These are phyloP conservation scores for Aquilaria yunnanensis DNA, from an alignment of 345 rosid species.

Conservation along the genomic window DNA sequence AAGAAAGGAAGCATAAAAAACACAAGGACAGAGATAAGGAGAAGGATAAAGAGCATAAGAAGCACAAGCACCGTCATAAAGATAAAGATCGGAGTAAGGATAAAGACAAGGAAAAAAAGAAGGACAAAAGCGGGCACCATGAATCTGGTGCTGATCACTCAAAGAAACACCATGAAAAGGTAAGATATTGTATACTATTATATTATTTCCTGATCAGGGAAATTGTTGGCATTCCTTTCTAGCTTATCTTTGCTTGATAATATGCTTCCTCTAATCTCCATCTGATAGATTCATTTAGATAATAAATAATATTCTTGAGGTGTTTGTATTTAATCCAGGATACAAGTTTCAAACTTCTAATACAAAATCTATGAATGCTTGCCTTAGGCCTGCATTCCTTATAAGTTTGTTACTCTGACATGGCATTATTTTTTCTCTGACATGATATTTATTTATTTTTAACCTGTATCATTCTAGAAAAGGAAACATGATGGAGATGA, in stretches of 20 bases:
- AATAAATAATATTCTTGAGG: too few relatives aligned
- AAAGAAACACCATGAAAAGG: slow-evolving; percentile 91
- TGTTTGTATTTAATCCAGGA: too few relatives aligned
- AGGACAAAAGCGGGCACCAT: slow-evolving; percentile 72
- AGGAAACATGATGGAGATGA: slow-evolving; percentile 95
- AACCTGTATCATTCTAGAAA: slow-evolving; percentile 49
- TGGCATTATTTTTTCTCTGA: too few relatives aligned
- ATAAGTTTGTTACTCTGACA: too few relatives aligned
- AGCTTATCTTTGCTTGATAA: too few relatives aligned
- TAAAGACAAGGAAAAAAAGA: slow-evolving; percentile 76
- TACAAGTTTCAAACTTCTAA: too few relatives aligned
- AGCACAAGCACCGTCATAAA: slow-evolving; percentile 79
- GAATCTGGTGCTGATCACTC: slow-evolving; percentile 75
- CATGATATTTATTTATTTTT: not conserved
- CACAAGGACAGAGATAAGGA: slow-evolving; percentile 82
- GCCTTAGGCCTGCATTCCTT: too few relatives aligned
- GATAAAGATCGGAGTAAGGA: slow-evolving; percentile 74
- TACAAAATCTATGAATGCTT: too few relatives aligned
- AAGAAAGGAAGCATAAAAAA: slow-evolving; percentile 89
- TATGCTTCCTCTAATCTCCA: too few relatives aligned
- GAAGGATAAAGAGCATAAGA: slow-evolving; percentile 88
- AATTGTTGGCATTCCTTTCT: too few relatives aligned
- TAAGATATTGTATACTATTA: slow-evolving; percentile 6
- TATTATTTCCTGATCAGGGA: too few relatives aligned
- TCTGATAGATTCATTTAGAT: too few relatives aligned